A percentile compares a stretch with the other conserved stretches of the same genome.
Conservation (phyloP, 148 eudicot species). For the Silene uniflora region DNA sequence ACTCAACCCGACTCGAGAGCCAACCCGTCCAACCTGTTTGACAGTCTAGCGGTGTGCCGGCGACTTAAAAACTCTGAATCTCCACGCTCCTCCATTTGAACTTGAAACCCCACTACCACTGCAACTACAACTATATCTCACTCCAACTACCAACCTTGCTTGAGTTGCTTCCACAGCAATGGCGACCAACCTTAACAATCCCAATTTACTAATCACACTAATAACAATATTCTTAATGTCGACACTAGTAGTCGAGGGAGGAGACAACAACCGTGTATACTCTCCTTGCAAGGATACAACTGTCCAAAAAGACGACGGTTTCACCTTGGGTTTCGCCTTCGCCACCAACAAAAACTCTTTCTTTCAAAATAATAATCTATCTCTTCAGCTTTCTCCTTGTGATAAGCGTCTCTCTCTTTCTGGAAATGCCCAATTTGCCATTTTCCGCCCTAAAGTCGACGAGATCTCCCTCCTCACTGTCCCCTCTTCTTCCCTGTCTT, state of each 20-base stretch:
- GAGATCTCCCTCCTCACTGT: slow-evolving; percentile 76
- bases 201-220: background rate
- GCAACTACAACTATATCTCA: background rate
- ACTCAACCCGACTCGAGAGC: too few relatives aligned
- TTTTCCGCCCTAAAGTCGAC: slow-evolving; percentile 74
- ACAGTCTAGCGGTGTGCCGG: too few relatives aligned
- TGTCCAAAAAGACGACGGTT: slow-evolving; percentile 52
- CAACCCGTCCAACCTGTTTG: too few relatives aligned
- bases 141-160: background rate
- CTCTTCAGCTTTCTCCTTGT: slow-evolving; percentile 60
- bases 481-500: slow-evolving; percentile 45
- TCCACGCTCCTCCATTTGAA: too few relatives aligned
- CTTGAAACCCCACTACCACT: background rate
- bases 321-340: slow-evolving; percentile 60
- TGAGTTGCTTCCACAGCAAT: background rate
- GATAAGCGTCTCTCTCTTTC: slow-evolving; percentile 53
- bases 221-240: background rate
- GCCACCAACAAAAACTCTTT: slow-evolving; percentile 31
- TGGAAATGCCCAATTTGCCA: slow-evolving; percentile 44
- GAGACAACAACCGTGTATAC: slow-evolving; percentile 45
- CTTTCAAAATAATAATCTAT: slow-evolving; percentile 30
- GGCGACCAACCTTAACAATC: background rate
- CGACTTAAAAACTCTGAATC: too few relatives aligned
- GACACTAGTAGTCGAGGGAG: slow-evolving; percentile 17
- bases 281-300: slow-evolving; percentile 57